Evolutionary conservation across 228 moss, liverwort and hornwort genomes (phyloP).

Genomic region (Sphagnum fallax): DNA sequence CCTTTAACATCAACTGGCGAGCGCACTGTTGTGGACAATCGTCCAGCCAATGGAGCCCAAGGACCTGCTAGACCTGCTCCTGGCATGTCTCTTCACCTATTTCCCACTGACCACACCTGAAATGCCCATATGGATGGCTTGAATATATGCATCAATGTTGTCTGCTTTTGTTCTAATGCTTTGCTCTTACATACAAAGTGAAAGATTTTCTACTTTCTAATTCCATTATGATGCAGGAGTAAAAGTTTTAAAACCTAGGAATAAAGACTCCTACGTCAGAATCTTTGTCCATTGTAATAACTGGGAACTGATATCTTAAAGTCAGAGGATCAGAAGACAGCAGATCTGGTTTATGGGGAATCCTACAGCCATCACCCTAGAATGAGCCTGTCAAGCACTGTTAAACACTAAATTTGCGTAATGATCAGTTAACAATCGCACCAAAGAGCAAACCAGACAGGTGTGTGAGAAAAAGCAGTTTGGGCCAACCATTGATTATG

Average conservation of each 20-base stretch:
- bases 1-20: slow-evolving; percentile 11
- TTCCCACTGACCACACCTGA: no score
- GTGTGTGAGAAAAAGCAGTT: no score
- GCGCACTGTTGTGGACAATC: slow-evolving; percentile 22
- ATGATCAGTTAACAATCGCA: no score
- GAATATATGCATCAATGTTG: neutral
- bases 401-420: neutral
- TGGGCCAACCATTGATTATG: no score
- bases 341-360: neutral
- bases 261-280: no score
- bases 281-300: neutral
- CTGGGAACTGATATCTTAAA: neutral
- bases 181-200: no score
- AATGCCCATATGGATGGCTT: neutral
- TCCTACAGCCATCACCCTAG: neutral
- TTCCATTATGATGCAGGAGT: slow-evolving; percentile 6
- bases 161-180: neutral
- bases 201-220: neutral
- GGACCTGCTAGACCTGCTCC: slow-evolving; percentile 31
- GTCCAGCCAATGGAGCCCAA: slow-evolving; percentile 35
- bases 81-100: slow-evolving; percentile 16
- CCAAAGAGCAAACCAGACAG: no score
- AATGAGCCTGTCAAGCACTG: neutral
- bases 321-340: neutral
- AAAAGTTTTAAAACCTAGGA: no score